Percentiles rank a stretch among this genome's conserved stretches.
These are phyloP conservation scores for Kalanchoe fedtschenkoi DNA, from an alignment of 164 flowering plant species.

Conservation along the genomic window DNA sequence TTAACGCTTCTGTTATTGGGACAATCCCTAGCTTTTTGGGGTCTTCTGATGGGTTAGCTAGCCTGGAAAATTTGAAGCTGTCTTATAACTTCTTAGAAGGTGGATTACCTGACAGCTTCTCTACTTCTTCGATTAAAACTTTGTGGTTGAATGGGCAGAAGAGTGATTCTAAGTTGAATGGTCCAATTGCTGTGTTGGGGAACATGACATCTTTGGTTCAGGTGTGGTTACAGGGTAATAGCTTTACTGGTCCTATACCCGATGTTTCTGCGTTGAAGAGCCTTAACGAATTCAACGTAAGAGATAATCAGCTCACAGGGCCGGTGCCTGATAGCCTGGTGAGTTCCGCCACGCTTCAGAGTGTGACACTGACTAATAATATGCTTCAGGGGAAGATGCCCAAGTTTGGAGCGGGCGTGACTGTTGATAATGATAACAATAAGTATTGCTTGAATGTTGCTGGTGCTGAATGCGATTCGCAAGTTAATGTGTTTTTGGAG, in stretches of 20 bases:
- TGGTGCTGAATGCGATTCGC: conserved; percentile 35
- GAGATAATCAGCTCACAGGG: conserved; percentile 52
- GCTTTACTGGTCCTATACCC: conserved; percentile 51
- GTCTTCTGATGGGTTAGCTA: conserved; percentile 13
- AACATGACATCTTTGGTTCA: conserved; percentile 35
- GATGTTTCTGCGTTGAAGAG: conserved; percentile 24
- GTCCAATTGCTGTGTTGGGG: conserved; percentile 30
- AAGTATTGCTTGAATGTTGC: conserved; percentile 36
- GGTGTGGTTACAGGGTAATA: conserved; percentile 38
- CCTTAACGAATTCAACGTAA: conserved; percentile 25
- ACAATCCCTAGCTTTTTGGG: conserved; percentile 35
- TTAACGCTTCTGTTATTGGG: conserved; percentile 24
- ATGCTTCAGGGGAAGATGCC: conserved; percentile 48
- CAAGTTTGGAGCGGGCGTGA: conserved; percentile 15
- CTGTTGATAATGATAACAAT: conserved; percentile 26
- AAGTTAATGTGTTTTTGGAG: conserved; percentile 30
- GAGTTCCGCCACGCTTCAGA: conserved; percentile 15
- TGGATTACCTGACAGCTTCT: conserved; percentile 19
- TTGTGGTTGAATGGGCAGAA: conserved; percentile 34
- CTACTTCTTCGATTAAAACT: conserved; percentile 20
- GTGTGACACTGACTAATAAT: conserved; percentile 50
- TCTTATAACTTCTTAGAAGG: conserved; percentile 23
- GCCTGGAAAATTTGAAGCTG: conserved; percentile 21
- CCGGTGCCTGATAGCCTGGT: conserved; percentile 36
- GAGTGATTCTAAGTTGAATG: conserved; percentile 18